Conservation (phyloP, 495 filamentous ascomycete species). For the Xylaria grammica region DNA sequence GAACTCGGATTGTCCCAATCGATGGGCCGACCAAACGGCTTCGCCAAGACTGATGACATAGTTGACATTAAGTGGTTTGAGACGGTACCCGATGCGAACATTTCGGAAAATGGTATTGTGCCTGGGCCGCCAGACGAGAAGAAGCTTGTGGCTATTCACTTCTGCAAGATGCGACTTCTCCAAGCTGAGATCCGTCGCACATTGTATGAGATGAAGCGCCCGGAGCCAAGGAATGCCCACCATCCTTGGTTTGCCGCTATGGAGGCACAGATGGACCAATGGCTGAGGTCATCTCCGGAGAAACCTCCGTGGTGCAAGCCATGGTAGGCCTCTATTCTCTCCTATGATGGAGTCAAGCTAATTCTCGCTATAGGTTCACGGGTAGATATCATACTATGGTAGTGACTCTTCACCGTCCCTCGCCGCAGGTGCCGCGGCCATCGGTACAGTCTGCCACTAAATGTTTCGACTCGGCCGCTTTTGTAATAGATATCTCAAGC, state of each 20-base stretch:
- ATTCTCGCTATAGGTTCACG: slow-evolving; percentile 65
- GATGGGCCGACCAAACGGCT: slow-evolving; percentile 81
- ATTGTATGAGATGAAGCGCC: slow-evolving; percentile 79
- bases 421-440: slow-evolving; percentile 86
- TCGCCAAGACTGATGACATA: slow-evolving; percentile 77
- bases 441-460: slow-evolving; percentile 71
- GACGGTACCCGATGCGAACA: slow-evolving; percentile 76
- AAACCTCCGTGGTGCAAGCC: slow-evolving; percentile 54
- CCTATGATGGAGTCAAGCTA: slow-evolving; percentile 9
- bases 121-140: slow-evolving; percentile 70
- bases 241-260: slow-evolving; percentile 87
- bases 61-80: slow-evolving; percentile 84
- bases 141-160: slow-evolving; percentile 89
- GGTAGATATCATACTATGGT: slow-evolving; percentile 82
- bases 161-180: slow-evolving; percentile 86
- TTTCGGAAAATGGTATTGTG: slow-evolving; percentile 76
- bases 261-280: slow-evolving; percentile 74
- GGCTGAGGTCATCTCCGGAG: slow-evolving; percentile 59
- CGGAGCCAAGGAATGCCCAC: slow-evolving; percentile 71
- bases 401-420: slow-evolving; percentile 82
- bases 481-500: slow-evolving; percentile 77
- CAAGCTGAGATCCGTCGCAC: slow-evolving; percentile 85
- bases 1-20: slow-evolving; percentile 86
- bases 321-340: slow-evolving; percentile 44
- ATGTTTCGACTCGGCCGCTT: slow-evolving; percentile 81